Conservation (phyloP, 352 stramenopile species). For the Globisporangium rhizosaccharum region DNA sequence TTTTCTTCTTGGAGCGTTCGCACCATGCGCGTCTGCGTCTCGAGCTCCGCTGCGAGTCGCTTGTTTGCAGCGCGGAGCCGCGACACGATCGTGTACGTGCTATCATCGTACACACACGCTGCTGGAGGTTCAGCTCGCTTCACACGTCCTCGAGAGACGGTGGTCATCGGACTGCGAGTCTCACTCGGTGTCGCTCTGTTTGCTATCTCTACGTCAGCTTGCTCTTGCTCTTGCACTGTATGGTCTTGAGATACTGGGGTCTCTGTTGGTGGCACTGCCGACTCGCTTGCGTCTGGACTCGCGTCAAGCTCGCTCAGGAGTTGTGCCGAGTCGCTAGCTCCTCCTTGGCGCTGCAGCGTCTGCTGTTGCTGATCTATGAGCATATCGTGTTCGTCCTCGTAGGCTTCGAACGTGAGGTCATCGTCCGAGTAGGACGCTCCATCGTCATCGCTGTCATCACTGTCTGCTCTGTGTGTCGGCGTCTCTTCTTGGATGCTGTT, state of each 20-base stretch:
- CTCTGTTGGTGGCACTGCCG: neutral
- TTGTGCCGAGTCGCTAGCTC: neutral
- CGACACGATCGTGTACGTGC: conserved; percentile 49
- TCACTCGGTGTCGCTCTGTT: too few relatives aligned
- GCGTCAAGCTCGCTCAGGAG: neutral
- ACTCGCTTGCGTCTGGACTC: neutral
- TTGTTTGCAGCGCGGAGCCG: conserved; percentile 47
- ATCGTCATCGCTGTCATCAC: conserved; percentile 10
- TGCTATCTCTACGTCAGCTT: too few relatives aligned
- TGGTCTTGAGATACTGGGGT: neutral
- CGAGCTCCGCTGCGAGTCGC: conserved; percentile 31
- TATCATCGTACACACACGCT: conserved; percentile 34
- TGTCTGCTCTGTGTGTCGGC: conserved; percentile 5
- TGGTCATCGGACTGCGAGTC: too few relatives aligned
- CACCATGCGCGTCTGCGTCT: conserved; percentile 49
- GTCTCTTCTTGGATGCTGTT: conserved; percentile 8
- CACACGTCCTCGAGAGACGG: too few relatives aligned
- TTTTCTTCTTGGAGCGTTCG: conserved; percentile 42
- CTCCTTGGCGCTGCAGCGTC: neutral
- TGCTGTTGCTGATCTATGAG: neutral
- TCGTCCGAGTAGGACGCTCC: conserved; percentile 26
- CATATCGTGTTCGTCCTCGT: conserved; percentile 15
- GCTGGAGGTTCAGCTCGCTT: neutral
- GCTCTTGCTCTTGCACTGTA: neutral
- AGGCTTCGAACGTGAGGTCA: conserved; percentile 31